phyloP scores from a whole-genome alignment of 768 basidiomycete genomes.

The Albatrellus ellisii region DNA sequence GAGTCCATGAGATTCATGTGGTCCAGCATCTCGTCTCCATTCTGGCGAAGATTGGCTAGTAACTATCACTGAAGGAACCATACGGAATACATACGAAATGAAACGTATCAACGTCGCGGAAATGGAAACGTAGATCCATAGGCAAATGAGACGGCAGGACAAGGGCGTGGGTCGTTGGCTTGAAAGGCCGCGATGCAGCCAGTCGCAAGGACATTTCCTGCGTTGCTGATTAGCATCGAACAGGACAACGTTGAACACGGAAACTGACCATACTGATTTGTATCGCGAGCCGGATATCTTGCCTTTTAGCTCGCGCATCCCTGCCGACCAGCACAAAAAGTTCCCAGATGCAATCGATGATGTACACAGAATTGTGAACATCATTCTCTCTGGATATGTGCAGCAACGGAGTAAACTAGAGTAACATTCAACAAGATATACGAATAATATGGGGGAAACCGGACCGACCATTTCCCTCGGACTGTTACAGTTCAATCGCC shows the following conservation, averaged over 20 bases:
- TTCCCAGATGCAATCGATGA: constrained; percentile 73
- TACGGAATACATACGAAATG: constrained; percentile 39
- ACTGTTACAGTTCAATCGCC: constrained; percentile 37
- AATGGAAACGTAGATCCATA: constrained; percentile 48
- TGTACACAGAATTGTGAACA: constrained; percentile 37
- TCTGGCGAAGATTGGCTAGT: constrained; percentile 19
- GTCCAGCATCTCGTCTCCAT: constrained; percentile 40
- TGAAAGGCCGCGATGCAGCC: constrained; percentile 48
- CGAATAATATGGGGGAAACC: not conserved
- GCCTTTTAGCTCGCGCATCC: constrained; percentile 45
- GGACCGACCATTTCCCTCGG: constrained; percentile 28
- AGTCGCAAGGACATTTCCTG: constrained; percentile 42
- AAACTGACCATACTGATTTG: constrained; percentile 42
- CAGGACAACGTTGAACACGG: not conserved
- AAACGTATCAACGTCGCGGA: constrained; percentile 58
- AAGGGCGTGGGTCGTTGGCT: constrained; percentile 61
- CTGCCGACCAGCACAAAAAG: constrained; percentile 61
- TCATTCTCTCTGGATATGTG: constrained; percentile 27
- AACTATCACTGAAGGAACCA: no score
- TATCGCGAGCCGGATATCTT: constrained; percentile 50
- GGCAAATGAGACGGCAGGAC: constrained; percentile 67
- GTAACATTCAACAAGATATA: constrained; percentile 2
- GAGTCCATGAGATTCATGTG: constrained; percentile 67
- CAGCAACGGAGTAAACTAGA: constrained; percentile 34
- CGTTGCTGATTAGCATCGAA: not conserved